Conservation (phyloP, 257 asterid species). For the Eucommia ulmoides region DNA sequence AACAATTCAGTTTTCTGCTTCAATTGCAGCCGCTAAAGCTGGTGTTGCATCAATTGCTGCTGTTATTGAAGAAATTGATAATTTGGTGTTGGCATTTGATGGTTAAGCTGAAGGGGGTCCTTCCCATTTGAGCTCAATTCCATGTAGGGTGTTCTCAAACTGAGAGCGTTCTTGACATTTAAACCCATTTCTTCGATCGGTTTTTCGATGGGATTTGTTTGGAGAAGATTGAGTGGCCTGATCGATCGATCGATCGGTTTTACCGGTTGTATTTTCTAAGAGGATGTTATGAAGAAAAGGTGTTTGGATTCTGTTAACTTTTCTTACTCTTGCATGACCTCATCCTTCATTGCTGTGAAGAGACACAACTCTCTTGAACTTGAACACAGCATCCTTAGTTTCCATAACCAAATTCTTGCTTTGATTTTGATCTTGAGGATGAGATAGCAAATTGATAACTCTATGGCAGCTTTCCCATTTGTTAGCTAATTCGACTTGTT, state of each 20-base stretch:
- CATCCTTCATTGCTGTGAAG: conserved; percentile 44
- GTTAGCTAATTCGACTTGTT: conserved; percentile 66
- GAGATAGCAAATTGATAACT: conserved; percentile 51
- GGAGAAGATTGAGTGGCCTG: conserved; percentile 16
- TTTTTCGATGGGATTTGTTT: conserved; percentile 12
- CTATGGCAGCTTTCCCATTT: conserved; percentile 68
- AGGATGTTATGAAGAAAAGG: conserved; percentile 46
- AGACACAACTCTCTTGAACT: conserved; percentile 61
- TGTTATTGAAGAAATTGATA: conserved; percentile 9
- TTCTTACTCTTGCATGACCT: conserved; percentile 92
- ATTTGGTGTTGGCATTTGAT: conserved; percentile 25
- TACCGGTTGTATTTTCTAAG: conserved; percentile 36
- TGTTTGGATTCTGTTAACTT: conserved; percentile 24
- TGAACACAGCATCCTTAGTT: conserved; percentile 60
- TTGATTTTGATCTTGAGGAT: conserved; percentile 41
- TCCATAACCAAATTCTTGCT: conserved; percentile 34
- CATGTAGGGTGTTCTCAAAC: conserved; percentile 30
- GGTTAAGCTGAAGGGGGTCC: conserved; percentile 25
- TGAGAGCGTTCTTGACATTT: conserved; percentile 20
- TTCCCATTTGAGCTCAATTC: conserved; percentile 44
- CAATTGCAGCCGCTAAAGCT: conserved; percentile 41
- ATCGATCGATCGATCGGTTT: conserved; percentile 31
- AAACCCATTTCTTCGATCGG: conserved; percentile 26
- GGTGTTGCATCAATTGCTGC: conserved; percentile 30
- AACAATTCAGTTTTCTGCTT: conserved; percentile 48